A percentile compares a stretch with the other conserved stretches of the same genome.
Conservation (phyloP, 768 basidiomycete species). For the Boletus fagicola region DNA sequence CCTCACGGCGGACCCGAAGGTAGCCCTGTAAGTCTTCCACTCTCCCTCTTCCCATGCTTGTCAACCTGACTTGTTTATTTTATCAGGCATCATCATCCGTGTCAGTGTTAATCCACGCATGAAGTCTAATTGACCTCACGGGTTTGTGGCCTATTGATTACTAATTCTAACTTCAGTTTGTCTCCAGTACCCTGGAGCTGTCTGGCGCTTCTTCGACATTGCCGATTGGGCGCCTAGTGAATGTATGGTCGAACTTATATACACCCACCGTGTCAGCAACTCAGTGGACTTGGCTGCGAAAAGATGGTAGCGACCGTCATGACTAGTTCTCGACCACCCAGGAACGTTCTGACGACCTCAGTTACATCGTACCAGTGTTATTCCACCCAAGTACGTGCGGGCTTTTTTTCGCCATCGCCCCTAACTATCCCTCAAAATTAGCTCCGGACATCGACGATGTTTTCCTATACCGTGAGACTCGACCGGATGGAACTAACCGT, state of each 20-base stretch:
- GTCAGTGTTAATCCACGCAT: background rate
- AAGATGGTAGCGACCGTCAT: background rate
- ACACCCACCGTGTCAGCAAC: no score
- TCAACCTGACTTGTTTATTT: background rate
- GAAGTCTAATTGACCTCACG: slow-evolving; percentile 3
- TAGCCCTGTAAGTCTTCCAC: background rate
- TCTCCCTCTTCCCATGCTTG: slow-evolving; percentile 4
- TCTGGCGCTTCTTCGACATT: background rate
- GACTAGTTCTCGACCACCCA: no score
- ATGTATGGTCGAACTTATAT: background rate
- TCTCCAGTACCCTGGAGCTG: background rate
- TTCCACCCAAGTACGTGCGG: background rate
- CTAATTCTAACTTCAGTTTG: background rate
- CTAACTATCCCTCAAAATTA: background rate
- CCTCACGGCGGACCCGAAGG: slow-evolving; percentile 6
- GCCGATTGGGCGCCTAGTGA: background rate
- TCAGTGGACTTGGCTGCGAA: background rate
- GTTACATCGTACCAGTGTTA: background rate
- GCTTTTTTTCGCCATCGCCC: background rate
- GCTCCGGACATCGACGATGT: background rate
- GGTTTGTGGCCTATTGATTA: background rate
- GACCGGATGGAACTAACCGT: background rate
- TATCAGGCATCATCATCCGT: background rate
- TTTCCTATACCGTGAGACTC: background rate
- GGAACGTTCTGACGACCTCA: background rate